Base-by-base conservation (phyloP, 345 rosid species). In the Stellera chamaejasme region DNA sequence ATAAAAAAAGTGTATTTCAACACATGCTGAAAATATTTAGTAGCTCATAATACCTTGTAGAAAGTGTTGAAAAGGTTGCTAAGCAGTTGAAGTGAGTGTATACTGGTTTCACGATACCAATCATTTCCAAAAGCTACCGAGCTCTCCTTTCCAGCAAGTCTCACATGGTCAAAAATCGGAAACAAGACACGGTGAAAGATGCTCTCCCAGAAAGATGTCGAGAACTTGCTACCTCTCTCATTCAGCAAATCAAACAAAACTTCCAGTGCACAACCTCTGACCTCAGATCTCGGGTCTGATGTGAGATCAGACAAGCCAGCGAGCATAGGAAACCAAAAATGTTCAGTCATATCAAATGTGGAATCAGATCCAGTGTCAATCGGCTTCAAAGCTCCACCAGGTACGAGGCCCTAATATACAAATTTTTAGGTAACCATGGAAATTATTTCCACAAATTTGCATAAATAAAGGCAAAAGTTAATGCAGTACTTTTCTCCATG, bases 281-380 rank as follows among this genome's bases (percentile, higher is more conserved):
- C 92, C 76, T 86, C 97, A 3, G 92, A 64, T 66, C 97, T 77
- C 14, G 77, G 74, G 73, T 89, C 95, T 64, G 87, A 80, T 39
- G 92, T 89, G 67, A 89, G 78, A 77, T 89, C 97, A 51, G 97
- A 89, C 59, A 89, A 76, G 69, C 95, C 97, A 46, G 95, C 95
- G 48, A 89, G 82, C 95, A 89, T 86, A 10, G 95, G 97, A 75
- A 77, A 89, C 97, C 97, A 86, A 64, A 80, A 89, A 75, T 86
- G 87, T 74, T 89, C 97, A 46, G 97, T 86, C 58, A 89, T 84
- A 63, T 89, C 97, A 68, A 83, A 71, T 55, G 67, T 72, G 58
- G 68, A 78, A 64, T 88, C 91, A 52, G 49, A 74, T 55, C 59
- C 69, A 56, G 52, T 47, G 66, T 82, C 78, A 25, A 83, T 75